Conservation (phyloP, 1,139 yeast genomes). For the Kazachstania sp. region DNA sequence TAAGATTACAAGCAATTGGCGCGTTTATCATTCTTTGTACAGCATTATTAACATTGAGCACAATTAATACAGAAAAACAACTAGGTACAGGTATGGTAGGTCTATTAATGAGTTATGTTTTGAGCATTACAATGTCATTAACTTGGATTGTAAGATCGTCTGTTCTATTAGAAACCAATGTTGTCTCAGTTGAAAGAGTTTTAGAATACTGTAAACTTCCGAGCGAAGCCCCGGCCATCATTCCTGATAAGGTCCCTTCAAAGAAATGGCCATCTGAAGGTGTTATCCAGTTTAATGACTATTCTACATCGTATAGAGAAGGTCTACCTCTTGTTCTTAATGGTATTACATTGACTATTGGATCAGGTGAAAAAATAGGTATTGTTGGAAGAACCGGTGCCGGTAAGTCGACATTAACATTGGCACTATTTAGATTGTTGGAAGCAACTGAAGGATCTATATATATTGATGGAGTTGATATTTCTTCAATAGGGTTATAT, state of each 20-base stretch:
- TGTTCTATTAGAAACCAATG: constrained; percentile 66
- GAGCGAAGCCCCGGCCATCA: constrained; percentile 44
- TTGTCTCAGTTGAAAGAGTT: constrained; percentile 70
- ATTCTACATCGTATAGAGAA: constrained; percentile 55
- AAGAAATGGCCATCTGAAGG: constrained; percentile 57
- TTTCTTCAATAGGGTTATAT: constrained; percentile 38
- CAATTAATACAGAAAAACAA: constrained; percentile 41
- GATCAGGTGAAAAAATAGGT: constrained; percentile 62
- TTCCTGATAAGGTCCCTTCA: constrained; percentile 33
- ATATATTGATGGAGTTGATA: constrained; percentile 43
- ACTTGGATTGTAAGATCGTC: constrained; percentile 55
- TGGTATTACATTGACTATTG: constrained; percentile 43
- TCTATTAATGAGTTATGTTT: constrained; percentile 61
- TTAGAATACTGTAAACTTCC: constrained; percentile 59
- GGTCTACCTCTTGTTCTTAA: constrained; percentile 53
- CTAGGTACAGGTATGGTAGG: constrained; percentile 66
- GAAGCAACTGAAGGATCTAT: constrained; percentile 54
- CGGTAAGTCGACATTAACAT: constrained; percentile 65
- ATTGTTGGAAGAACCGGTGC: constrained; percentile 85
- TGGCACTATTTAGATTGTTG: constrained; percentile 65
- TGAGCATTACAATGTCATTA: constrained; percentile 53
- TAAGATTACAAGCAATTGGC: constrained; percentile 63
- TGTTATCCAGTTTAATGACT: constrained; percentile 45
- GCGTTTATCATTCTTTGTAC: constrained; percentile 54
- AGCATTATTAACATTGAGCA: constrained; percentile 47